phyloP scores from a whole-genome alignment of 805 yeast species.

The Yarrowia porcina region DNA sequence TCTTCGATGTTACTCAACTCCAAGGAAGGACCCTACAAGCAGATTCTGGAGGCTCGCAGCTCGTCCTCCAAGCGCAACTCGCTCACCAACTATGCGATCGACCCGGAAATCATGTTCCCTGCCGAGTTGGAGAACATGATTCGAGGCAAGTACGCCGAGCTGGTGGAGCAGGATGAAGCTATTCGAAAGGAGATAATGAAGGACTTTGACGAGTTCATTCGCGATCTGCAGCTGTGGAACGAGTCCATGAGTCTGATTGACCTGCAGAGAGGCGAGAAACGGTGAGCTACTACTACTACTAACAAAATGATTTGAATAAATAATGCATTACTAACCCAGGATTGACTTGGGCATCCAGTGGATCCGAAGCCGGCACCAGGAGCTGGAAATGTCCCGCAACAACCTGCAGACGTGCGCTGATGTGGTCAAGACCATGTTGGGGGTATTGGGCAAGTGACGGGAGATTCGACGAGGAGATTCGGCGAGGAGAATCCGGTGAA shows the following conservation, averaged over 20 bases:
- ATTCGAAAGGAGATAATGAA: conserved; percentile 13
- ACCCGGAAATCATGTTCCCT: conserved; percentile 15
- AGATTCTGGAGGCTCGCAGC: conserved; percentile 1
- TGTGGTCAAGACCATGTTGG: conserved; percentile 20
- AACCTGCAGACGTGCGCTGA: conserved; percentile 22
- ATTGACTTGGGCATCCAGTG: conserved; percentile 11
- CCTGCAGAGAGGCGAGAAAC: conserved; percentile 8
- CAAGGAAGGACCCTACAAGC: conserved; percentile 17
- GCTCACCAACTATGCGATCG: conserved; percentile 2
- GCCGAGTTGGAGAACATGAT: conserved; percentile 11
- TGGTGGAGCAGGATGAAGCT: conserved; percentile 5
- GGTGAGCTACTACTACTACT: conserved; percentile 12
- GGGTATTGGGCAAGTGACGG: conserved; percentile 16
- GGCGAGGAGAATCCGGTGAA: too few relatives aligned
- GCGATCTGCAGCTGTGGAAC: conserved; percentile 8
- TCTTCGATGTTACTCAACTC: not conserved
- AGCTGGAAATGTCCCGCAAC: conserved; percentile 22
- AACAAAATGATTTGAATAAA: too few relatives aligned
- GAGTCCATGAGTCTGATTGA: conserved; percentile 16
- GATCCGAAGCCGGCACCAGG: conserved; percentile 19
- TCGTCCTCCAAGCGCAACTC: conserved; percentile 4
- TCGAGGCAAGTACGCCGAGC: conserved; percentile 17
- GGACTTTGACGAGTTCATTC: conserved; percentile 12
- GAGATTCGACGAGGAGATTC: too few relatives aligned
- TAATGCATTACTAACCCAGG: conserved; percentile 22